Evolutionary conservation across 1,284 basidiomycete species (phyloP).

Genomic region (Apiotrichum laibachii): DNA sequence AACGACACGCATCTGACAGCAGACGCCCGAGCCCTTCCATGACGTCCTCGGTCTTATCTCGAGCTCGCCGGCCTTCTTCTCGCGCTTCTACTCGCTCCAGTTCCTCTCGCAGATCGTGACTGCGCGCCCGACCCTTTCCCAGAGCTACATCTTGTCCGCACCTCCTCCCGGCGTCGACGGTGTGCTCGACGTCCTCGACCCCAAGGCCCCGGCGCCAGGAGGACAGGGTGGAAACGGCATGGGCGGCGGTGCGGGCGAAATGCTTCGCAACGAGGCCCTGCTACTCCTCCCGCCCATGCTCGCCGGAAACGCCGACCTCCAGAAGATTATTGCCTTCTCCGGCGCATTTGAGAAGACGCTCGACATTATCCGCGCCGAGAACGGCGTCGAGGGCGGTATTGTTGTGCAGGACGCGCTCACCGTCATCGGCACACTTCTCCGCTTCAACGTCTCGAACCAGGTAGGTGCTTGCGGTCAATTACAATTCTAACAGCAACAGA

Average conservation of each 20-base stretch:
- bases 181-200: constrained; percentile 45
- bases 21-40: constrained; percentile 64
- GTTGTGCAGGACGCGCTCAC: constrained; percentile 82
- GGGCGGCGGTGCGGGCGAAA: constrained; percentile 47
- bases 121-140: constrained; percentile 74
- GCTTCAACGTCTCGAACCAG: constrained; percentile 94
- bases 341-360: constrained; percentile 96
- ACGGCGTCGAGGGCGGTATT: constrained; percentile 86
- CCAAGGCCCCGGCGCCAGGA: constrained; percentile 30
- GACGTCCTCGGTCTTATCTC: constrained; percentile 74
- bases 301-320: constrained; percentile 85
- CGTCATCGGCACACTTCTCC: constrained; percentile 78
- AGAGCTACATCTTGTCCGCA: constrained; percentile 72
- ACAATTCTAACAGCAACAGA: constrained; percentile 56
- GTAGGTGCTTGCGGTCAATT: constrained; percentile 54
- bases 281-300: constrained; percentile 77
- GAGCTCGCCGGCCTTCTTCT: constrained; percentile 64
- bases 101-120: constrained; percentile 74
- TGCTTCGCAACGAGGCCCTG: constrained; percentile 63
- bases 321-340: constrained; percentile 95
- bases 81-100: constrained; percentile 81
- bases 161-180: constrained; percentile 48
- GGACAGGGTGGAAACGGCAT: constrained; percentile 22
- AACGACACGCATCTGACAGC: not conserved
- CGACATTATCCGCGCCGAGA: constrained; percentile 79